A percentile compares a stretch with the other conserved stretches of the same genome.
These are phyloP conservation scores for Boletus sp. DNA, from an alignment of 768 basidiomycete genomes.

Conservation along the genomic window DNA sequence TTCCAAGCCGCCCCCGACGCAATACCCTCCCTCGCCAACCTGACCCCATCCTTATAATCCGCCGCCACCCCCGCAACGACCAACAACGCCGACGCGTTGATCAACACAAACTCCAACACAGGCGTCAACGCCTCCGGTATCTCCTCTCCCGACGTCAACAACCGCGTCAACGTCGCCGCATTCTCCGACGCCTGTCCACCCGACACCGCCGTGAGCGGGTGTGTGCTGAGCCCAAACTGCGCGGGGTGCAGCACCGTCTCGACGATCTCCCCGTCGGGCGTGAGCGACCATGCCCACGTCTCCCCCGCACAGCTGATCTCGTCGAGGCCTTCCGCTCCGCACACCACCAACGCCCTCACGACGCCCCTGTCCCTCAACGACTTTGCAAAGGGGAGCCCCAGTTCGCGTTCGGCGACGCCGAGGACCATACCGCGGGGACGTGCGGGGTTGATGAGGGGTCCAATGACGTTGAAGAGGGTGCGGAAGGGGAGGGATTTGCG, in stretches of 20 bases:
- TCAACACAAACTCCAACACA: conserved; percentile 79
- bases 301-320: conserved; percentile 95
- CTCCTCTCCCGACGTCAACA: conserved; percentile 57
- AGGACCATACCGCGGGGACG: conserved; percentile 85
- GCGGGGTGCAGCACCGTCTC: conserved; percentile 61
- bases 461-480: conserved; percentile 94
- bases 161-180: conserved; percentile 61
- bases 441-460: conserved; percentile 92
- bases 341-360: conserved; percentile 85
- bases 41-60: conserved; percentile 68
- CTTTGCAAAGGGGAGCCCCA: conserved; percentile 79
- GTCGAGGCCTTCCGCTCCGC: conserved; percentile 87
- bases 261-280: conserved; percentile 58
- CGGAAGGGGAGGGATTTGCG: conserved; percentile 88
- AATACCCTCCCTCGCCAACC: conserved; percentile 60
- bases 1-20: conserved; percentile 58
- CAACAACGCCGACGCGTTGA: conserved; percentile 88
- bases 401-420: conserved; percentile 78
- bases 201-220: conserved; percentile 66
- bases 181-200: conserved; percentile 80
- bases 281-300: conserved; percentile 79
- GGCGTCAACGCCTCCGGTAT: conserved; percentile 58
- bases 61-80: conserved; percentile 76
- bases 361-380: conserved; percentile 73
- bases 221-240: conserved; percentile 72